These are phyloP conservation scores for Lachnellula willkommii DNA, from an alignment of 2,329 filamentous ascomycete genomes.

Conservation along the genomic window DNA sequence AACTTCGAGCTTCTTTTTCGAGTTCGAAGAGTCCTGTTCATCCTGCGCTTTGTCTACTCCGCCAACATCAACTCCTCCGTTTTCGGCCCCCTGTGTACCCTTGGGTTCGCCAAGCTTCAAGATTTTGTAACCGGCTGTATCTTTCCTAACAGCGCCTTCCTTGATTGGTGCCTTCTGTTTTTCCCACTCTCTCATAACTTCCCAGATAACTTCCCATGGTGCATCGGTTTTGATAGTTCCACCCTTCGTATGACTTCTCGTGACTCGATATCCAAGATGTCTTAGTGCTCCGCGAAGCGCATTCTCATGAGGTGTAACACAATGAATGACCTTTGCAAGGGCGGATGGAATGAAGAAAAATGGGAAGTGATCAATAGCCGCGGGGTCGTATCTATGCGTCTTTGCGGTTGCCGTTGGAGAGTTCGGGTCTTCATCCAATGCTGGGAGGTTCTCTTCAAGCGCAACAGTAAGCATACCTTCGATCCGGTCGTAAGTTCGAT, in stretches of 20 bases:
- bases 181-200: constrained; percentile 88
- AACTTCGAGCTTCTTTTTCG: constrained; percentile 39
- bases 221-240: constrained; percentile 93
- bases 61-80: constrained; percentile 18
- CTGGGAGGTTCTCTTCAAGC: constrained; percentile 59
- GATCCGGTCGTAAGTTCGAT: constrained; percentile 74
- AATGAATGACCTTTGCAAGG: constrained; percentile 72
- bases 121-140: constrained; percentile 68
- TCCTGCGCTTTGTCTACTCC: constrained; percentile 7
- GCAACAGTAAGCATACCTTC: constrained; percentile 90
- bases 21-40: constrained; percentile 11
- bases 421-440: constrained; percentile 15
- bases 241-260: constrained; percentile 81
- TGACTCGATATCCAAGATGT: constrained; percentile 74
- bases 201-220: constrained; percentile 85
- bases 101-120: constrained; percentile 39
- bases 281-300: constrained; percentile 75
- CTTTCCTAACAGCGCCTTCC: constrained; percentile 61
- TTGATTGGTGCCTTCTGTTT: constrained; percentile 75
- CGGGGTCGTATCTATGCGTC: constrained; percentile 46
- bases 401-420: constrained; percentile 36
- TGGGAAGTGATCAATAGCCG: constrained; percentile 65
- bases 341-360: constrained; percentile 81
- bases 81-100: constrained; percentile 5
- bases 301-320: constrained; percentile 71